These are phyloP conservation scores for Acanthamoeba royreba DNA, from an alignment of 208 protist genomes.

Conservation along the genomic window DNA sequence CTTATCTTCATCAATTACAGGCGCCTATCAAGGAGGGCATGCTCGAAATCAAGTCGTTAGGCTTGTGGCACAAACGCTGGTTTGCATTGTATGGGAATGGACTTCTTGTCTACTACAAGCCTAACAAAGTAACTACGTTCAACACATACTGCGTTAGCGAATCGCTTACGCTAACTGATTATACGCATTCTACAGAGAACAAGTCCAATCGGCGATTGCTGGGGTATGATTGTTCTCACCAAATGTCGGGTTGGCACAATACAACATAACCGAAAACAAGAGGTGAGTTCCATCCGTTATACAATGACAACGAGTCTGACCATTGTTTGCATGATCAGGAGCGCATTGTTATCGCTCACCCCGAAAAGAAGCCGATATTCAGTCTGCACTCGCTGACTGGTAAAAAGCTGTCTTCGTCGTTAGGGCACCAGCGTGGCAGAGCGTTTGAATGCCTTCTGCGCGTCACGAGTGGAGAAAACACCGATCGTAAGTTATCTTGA, in stretches of 20 bases:
- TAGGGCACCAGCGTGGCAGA: not conserved
- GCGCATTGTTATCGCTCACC: not conserved
- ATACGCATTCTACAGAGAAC: not conserved
- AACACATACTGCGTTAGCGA: too few relatives aligned
- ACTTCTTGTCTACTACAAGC: not conserved
- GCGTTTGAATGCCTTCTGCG: not conserved
- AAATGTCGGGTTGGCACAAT: not conserved
- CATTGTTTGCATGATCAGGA: too few relatives aligned
- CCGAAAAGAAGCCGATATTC: constrained; percentile 7
- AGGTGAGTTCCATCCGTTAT: too few relatives aligned
- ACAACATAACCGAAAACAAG: not conserved
- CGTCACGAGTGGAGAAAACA: not conserved
- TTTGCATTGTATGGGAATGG: not conserved
- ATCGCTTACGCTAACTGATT: too few relatives aligned
- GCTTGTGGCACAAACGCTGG: constrained; percentile 9
- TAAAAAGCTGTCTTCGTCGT: not conserved
- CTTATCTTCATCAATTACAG: too few relatives aligned
- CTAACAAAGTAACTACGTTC: not conserved
- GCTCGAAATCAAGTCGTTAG: not conserved
- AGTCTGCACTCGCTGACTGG: not conserved
- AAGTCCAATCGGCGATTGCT: not conserved
- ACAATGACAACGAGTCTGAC: too few relatives aligned
- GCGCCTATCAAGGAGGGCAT: not conserved
- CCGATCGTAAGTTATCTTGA: not conserved
- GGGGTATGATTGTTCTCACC: not conserved